Evolutionary conservation across 495 filamentous ascomycete genomes (phyloP).

Genomic region (Trichoderma erinaceum): DNA sequence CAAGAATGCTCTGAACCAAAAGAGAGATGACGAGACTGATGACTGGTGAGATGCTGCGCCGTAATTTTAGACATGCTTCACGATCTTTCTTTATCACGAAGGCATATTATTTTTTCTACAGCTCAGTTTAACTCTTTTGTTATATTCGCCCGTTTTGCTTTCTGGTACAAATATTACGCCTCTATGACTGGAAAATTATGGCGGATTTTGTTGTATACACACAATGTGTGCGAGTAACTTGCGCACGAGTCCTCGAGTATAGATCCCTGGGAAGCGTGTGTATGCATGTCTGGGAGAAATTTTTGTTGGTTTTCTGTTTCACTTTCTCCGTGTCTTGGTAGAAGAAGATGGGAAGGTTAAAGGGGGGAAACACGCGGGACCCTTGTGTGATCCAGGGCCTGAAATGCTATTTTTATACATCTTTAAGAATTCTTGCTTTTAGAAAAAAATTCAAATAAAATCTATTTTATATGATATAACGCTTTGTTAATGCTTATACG

Average conservation of each 20-base stretch:
- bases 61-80: slow-evolving; percentile 11
- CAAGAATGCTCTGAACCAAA: slow-evolving; percentile 58
- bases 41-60: slow-evolving; percentile 44
- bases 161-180: not conserved
- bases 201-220: not conserved
- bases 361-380: not conserved
- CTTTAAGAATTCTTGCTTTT: not conserved
- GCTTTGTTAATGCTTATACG: not conserved
- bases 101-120: not conserved
- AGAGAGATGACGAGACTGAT: slow-evolving; percentile 63
- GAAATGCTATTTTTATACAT: slow-evolving; percentile 6
- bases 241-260: not conserved
- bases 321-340: too few species aligned
- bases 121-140: not conserved
- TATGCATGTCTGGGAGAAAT: not conserved
- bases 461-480: not conserved
- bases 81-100: slow-evolving; percentile 10
- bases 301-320: too few species aligned
- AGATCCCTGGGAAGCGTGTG: slow-evolving; percentile 11
- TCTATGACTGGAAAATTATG: not conserved
- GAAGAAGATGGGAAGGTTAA: too few species aligned
- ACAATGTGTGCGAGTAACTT: not conserved
- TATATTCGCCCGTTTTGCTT: not conserved
- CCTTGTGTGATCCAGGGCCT: not conserved
- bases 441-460: not conserved